These are phyloP conservation scores for Leccinum obscurum DNA, from an alignment of 768 basidiomycete species.

Conservation along the genomic window DNA sequence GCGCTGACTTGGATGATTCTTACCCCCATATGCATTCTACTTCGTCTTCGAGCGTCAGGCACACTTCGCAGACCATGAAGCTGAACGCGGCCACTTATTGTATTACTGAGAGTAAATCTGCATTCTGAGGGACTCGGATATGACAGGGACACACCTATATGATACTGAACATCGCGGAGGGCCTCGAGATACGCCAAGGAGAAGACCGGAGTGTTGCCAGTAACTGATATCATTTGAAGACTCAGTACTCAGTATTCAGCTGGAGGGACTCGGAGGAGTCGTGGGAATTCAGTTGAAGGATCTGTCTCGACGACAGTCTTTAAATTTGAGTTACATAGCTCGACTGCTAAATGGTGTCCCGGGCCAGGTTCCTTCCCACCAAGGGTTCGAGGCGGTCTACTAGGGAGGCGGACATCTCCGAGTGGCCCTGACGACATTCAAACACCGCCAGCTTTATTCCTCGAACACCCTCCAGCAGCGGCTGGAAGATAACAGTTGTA, in stretches of 20 bases:
- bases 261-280: not conserved
- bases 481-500: no score
- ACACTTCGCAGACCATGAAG: slow-evolving; percentile 30
- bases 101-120: not conserved
- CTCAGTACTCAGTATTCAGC: not conserved
- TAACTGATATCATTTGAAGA: slow-evolving; percentile 6
- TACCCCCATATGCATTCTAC: slow-evolving; percentile 35
- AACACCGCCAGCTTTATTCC: no score
- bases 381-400: no score
- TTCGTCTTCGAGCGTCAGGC: slow-evolving; percentile 28
- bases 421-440: no score
- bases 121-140: not conserved
- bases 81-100: slow-evolving; percentile 26
- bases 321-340: no score
- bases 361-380: no score
- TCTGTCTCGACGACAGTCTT: no score
- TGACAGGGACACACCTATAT: slow-evolving; percentile 6
- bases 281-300: no score
- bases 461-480: no score
- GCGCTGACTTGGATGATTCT: not conserved
- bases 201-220: not conserved
- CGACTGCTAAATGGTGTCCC: no score
- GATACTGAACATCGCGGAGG: slow-evolving; percentile 7
- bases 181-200: slow-evolving; percentile 8
- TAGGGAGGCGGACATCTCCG: no score